Evolutionary conservation across 2,329 filamentous ascomycete genomes (phyloP).

Genomic region (Fusarium concolor): DNA sequence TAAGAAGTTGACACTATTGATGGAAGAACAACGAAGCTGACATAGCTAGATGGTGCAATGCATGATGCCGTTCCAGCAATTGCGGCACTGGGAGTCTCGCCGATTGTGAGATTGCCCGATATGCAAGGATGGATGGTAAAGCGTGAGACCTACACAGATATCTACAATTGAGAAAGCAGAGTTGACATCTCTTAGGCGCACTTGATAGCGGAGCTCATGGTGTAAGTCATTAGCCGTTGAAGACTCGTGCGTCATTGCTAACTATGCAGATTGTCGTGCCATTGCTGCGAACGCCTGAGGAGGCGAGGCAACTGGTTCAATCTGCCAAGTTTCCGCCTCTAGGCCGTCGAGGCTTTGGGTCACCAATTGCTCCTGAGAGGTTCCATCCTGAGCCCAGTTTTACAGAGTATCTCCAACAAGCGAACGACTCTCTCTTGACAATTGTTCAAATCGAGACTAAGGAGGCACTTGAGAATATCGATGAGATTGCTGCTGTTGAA

Average conservation of each 20-base stretch:
- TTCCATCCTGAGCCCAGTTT: slow-evolving; percentile 59
- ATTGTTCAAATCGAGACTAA: slow-evolving; percentile 77
- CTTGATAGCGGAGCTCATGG: slow-evolving; percentile 64
- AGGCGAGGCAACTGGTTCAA: slow-evolving; percentile 59
- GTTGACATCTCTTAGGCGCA: slow-evolving; percentile 51
- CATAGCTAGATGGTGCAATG: slow-evolving; percentile 58
- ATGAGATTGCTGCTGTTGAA: slow-evolving; percentile 70
- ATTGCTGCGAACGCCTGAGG: slow-evolving; percentile 56
- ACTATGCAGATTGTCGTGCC: slow-evolving; percentile 58
- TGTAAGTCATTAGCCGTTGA: slow-evolving; percentile 49
- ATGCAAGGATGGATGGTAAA: slow-evolving; percentile 60
- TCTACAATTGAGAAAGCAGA: neutral
- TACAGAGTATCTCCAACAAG: slow-evolving; percentile 62
- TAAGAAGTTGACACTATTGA: slow-evolving; percentile 30
- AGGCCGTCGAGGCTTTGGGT: slow-evolving; percentile 62
- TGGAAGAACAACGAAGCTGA: neutral
- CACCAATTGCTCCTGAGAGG: slow-evolving; percentile 58
- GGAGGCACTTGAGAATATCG: slow-evolving; percentile 69
- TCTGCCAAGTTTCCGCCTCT: slow-evolving; percentile 63
- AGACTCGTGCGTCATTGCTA: slow-evolving; percentile 1
- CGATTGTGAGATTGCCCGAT: slow-evolving; percentile 65
- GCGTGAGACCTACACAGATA: slow-evolving; percentile 43
- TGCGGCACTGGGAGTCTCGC: slow-evolving; percentile 58
- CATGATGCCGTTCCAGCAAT: slow-evolving; percentile 66
- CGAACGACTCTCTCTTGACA: slow-evolving; percentile 66